Evolutionary conservation across 352 stramenopile species (phyloP).

Genomic region (Phytophthora meadii): DNA sequence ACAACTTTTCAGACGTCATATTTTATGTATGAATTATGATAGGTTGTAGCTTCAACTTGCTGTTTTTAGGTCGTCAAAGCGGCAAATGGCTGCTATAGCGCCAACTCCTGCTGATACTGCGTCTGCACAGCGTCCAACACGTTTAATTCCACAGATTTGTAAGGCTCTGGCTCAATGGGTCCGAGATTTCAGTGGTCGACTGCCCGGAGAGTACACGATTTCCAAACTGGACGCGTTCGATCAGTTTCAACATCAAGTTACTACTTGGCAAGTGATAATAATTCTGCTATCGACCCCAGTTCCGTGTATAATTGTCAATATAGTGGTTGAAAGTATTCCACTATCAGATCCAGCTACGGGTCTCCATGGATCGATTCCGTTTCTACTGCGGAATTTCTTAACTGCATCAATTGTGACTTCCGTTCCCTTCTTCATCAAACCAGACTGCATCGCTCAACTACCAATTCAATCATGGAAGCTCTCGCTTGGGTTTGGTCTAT

Average conservation of each 20-base stretch:
- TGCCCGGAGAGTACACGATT: slow-evolving; percentile 38
- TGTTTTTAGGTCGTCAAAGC: not conserved
- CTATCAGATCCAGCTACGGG: slow-evolving; percentile 14
- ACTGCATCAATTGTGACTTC: slow-evolving; percentile 5
- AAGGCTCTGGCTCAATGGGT: slow-evolving; percentile 1
- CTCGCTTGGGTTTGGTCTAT: slow-evolving; percentile 4
- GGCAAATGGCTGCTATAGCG: slow-evolving; percentile 16
- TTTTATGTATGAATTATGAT: no score
- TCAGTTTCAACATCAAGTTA: slow-evolving; percentile 6
- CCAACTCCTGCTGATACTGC: slow-evolving; percentile 1
- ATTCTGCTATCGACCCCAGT: slow-evolving; percentile 32
- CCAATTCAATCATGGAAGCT: slow-evolving; percentile 21
- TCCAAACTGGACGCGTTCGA: slow-evolving; percentile 38
- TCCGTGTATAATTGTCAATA: slow-evolving; percentile 22
- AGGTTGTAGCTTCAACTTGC: not conserved
- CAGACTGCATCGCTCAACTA: slow-evolving; percentile 32
- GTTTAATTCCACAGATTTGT: not conserved
- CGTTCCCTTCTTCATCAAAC: slow-evolving; percentile 8
- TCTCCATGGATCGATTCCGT: slow-evolving; percentile 18
- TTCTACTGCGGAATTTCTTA: slow-evolving; percentile 30
- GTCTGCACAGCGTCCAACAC: not conserved
- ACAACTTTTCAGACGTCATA: not conserved
- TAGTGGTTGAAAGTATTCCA: slow-evolving; percentile 37
- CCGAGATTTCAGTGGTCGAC: slow-evolving; percentile 1
- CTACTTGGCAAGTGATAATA: not conserved